phyloP scores from a whole-genome alignment of 2,329 filamentous ascomycete species.

The Diplodia mutila region DNA sequence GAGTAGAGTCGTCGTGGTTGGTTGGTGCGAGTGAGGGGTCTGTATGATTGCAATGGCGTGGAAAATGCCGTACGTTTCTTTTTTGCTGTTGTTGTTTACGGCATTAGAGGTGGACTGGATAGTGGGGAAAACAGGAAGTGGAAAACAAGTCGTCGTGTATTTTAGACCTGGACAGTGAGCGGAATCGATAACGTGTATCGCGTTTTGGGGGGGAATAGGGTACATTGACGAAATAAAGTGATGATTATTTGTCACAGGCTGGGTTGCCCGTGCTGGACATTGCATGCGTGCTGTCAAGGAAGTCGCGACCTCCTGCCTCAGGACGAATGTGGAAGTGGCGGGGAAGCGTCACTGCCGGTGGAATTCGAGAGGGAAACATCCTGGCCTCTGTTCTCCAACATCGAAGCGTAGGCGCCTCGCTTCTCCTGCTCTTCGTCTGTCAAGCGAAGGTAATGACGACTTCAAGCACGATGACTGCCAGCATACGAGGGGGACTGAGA shows the following conservation, averaged over 20 bases:
- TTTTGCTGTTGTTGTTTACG: not conserved
- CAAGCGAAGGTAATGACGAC: too few relatives aligned
- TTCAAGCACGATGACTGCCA: too few relatives aligned
- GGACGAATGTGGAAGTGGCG: too few relatives aligned
- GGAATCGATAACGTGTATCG: not conserved
- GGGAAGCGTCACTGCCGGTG: too few relatives aligned
- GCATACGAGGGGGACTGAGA: too few relatives aligned
- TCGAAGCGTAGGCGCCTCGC: too few relatives aligned
- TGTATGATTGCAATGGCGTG: not conserved
- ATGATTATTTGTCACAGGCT: not conserved
- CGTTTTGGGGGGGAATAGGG: not conserved
- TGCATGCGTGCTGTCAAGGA: too few relatives aligned
- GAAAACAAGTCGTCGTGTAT: not conserved
- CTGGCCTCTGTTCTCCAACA: too few relatives aligned
- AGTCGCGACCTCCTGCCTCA: too few relatives aligned
- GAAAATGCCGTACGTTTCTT: conserved; percentile 25
- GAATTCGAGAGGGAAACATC: too few relatives aligned
- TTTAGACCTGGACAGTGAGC: not conserved
- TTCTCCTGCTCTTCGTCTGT: too few relatives aligned
- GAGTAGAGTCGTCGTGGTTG: not conserved
- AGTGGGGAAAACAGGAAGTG: not conserved
- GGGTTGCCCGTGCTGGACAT: too few relatives aligned
- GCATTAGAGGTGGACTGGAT: not conserved
- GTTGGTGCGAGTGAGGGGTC: not conserved
- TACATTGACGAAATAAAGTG: not conserved